Evolutionary conservation across 2,329 filamentous ascomycete species (phyloP), one percentile per base, ranked within the genome.

Genomic region (Hypoxylon sp.): DNA sequence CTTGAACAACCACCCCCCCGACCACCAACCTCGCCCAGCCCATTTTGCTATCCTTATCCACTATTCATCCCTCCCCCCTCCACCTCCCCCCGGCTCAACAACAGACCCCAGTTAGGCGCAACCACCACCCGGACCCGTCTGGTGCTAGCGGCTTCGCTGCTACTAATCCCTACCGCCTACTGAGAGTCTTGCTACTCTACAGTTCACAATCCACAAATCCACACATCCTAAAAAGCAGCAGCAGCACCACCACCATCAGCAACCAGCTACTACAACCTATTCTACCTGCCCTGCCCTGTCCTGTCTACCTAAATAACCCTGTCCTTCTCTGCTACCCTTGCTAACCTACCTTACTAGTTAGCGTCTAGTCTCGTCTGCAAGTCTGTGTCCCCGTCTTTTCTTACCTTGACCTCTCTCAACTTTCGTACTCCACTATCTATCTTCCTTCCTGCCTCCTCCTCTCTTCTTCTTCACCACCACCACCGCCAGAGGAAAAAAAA

Each of bases 401-500:
- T 55, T 54, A 57, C 51, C 52, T 60, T 53, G 51, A 57, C 53
- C 62, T 64, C 56, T 60, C 57, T 54, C 43, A 60, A 52, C 51
- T 57, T 56, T 58, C 57, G 54, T 60, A 58, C 57, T 65, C 53
- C 56, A 55, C 57, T 57, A 55, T 57, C 62, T 58, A 55, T 48
- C 36, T 55, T 50, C 35, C 45, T 55, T 57, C 55, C 59, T 60
- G 55, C 57, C 59, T 61, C 59, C 54, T 60, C 21, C 21, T 25
- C 21, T 25, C 9, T 9, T 6, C 21, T 25, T 6, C 21, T 25
- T 6, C 21, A 25, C 21, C 52, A 49, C 55, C 44, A 57, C 55
- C 55, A 60, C 53, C 55, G 45, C 44, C 57, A 62, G 59, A 62
- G 63, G 67, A 68, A 66, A 67, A 60, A 68, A 66, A 67, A 60